Conservation (phyloP, 1,139 yeast species). For the Geotrichum macrosporum region DNA sequence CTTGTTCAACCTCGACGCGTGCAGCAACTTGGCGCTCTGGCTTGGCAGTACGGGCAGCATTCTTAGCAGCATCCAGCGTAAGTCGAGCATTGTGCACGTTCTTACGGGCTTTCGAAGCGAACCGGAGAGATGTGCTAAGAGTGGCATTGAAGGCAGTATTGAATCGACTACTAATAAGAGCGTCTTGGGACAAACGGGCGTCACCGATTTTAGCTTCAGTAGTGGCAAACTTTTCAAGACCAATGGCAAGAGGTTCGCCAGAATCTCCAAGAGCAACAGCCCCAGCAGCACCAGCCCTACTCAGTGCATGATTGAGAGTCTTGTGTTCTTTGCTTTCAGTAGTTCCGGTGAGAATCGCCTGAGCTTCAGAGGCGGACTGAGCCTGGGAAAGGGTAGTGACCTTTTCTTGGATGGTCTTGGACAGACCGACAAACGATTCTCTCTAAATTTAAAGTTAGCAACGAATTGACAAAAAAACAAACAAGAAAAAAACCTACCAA, state of each 20-base stretch:
- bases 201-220: slow-evolving; percentile 70
- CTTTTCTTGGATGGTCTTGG: slow-evolving; percentile 62
- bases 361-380: slow-evolving; percentile 77
- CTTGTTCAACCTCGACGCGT: slow-evolving; percentile 73
- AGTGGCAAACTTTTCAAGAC: slow-evolving; percentile 49
- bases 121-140: slow-evolving; percentile 58
- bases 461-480: not conserved
- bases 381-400: slow-evolving; percentile 70
- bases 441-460: slow-evolving; percentile 21
- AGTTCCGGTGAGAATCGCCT: slow-evolving; percentile 57
- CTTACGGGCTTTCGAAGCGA: slow-evolving; percentile 66
- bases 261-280: slow-evolving; percentile 44
- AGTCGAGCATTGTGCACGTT: slow-evolving; percentile 76
- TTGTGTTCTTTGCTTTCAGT: slow-evolving; percentile 65
- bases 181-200: slow-evolving; percentile 80
- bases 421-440: slow-evolving; percentile 71
- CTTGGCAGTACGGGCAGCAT: slow-evolving; percentile 60
- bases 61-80: slow-evolving; percentile 75
- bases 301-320: slow-evolving; percentile 78
- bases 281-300: slow-evolving; percentile 64
- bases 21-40: slow-evolving; percentile 74
- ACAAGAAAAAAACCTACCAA: slow-evolving; percentile 27
- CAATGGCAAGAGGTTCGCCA: slow-evolving; percentile 45
- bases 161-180: slow-evolving; percentile 62
- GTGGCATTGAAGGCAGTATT: slow-evolving; percentile 65